Evolutionary conservation across 441 rosid genomes (phyloP).

Genomic region (Gossypium lobatum): DNA sequence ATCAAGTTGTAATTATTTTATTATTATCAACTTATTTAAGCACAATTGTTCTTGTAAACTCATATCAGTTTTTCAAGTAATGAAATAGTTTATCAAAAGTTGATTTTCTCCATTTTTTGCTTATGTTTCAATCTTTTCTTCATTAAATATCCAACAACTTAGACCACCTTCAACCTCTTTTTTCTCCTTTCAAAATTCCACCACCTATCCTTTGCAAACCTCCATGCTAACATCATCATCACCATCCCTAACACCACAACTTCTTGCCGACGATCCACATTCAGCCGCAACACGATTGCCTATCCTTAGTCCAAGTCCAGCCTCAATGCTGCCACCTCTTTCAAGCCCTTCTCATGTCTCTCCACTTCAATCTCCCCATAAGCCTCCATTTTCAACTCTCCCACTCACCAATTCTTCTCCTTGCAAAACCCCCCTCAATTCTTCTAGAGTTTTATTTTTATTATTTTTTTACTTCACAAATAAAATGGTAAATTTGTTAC

Average conservation of each 20-base stretch:
- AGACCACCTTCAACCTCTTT: constrained; percentile 30
- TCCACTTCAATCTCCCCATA: constrained; percentile 37
- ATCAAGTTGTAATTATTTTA: too few species aligned
- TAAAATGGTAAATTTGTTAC: too few species aligned
- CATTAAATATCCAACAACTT: neutral
- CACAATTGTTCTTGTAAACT: too few species aligned
- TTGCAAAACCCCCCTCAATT: neutral
- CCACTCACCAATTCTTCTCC: constrained; percentile 34
- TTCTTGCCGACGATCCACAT: constrained; percentile 27
- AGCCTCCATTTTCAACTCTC: constrained; percentile 31
- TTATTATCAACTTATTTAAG: too few species aligned
- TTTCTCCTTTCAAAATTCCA: constrained; percentile 36
- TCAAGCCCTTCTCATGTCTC: constrained; percentile 22
- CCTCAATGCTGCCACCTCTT: constrained; percentile 14
- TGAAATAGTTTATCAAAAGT: too few species aligned
- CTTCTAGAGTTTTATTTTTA: neutral
- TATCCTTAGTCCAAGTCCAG: constrained; percentile 17
- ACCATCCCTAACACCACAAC: constrained; percentile 22
- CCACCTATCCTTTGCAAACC: constrained; percentile 5
- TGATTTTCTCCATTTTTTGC: too few species aligned
- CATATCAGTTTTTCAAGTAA: too few species aligned
- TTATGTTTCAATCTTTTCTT: too few species aligned
- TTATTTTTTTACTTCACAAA: too few species aligned
- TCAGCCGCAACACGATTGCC: constrained; percentile 3
- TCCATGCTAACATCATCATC: constrained; percentile 3